A percentile compares a stretch with the other conserved stretches of the same genome.
phyloP scores from a whole-genome alignment of 139 green algal species.

The Asterochloris sp. region DNA sequence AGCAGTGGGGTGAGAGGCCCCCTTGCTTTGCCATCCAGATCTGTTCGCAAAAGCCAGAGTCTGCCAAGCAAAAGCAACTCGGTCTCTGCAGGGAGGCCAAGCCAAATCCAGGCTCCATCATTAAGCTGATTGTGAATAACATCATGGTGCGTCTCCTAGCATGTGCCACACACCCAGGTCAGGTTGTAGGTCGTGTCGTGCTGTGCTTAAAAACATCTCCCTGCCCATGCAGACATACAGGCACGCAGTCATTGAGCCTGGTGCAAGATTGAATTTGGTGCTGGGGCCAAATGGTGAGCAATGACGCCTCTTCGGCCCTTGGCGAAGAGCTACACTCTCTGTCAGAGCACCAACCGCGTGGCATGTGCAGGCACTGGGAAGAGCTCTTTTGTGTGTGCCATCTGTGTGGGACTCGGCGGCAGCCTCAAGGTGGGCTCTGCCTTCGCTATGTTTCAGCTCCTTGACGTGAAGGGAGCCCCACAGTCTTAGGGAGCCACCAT shows the following conservation, averaged over 20 bases:
- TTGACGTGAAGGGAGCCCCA: neutral
- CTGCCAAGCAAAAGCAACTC: too few species aligned
- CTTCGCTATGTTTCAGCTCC: neutral
- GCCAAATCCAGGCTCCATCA: too few species aligned
- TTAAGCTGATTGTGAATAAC: too few species aligned
- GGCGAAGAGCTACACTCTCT: neutral
- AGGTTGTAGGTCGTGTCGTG: too few species aligned
- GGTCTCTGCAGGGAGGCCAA: too few species aligned
- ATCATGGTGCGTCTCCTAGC: too few species aligned
- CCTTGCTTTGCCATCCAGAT: too few species aligned
- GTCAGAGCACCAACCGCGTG: neutral
- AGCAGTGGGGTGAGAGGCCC: too few species aligned
- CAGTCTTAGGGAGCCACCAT: neutral
- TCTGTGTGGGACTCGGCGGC: constrained; percentile 86
- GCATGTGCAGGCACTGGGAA: constrained; percentile 80
- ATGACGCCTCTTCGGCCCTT: neutral
- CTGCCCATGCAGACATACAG: constrained; percentile 66
- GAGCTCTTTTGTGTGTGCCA: constrained; percentile 85
- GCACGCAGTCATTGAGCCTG: constrained; percentile 61
- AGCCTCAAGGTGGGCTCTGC: constrained; percentile 14
- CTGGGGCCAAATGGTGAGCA: constrained; percentile 91
- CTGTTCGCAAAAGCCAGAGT: too few species aligned
- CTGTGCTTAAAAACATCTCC: too few species aligned
- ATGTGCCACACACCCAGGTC: too few species aligned
- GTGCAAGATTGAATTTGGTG: constrained; percentile 87